A percentile compares a stretch with the other conserved stretches of the same genome.
phyloP scores from a whole-genome alignment of 2,329 filamentous ascomycete genomes.

The Microthyrium microscopicum region DNA sequence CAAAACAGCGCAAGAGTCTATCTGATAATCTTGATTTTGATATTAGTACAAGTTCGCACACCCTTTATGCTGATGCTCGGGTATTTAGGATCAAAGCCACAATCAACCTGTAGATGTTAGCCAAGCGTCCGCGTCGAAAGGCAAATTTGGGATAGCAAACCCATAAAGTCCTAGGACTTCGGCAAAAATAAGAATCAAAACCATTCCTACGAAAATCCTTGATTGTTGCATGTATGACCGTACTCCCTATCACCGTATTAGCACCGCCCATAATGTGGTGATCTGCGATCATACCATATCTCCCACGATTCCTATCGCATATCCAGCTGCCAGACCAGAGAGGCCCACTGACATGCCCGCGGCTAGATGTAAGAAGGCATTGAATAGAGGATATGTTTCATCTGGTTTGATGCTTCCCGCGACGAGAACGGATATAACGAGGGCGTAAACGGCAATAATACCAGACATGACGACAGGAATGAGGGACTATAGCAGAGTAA shows the following conservation, averaged over 20 bases:
- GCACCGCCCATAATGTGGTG: slow-evolving; percentile 1
- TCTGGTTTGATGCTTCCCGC: slow-evolving; percentile 67
- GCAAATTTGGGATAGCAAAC: slow-evolving; percentile 35
- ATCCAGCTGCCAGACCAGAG: slow-evolving; percentile 23
- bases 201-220: slow-evolving; percentile 95
- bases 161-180: slow-evolving; percentile 95
- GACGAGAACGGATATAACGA: slow-evolving; percentile 93
- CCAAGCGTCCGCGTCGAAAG: slow-evolving; percentile 3
- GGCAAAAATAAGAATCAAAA: slow-evolving; percentile 94
- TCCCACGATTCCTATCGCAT: slow-evolving; percentile 83
- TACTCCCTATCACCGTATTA: slow-evolving; percentile 44
- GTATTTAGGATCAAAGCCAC: slow-evolving; percentile 89
- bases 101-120: slow-evolving; percentile 49
- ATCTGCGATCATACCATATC: slow-evolving; percentile 49
- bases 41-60: too few relatives aligned
- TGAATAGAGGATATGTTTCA: slow-evolving; percentile 67
- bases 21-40: too few relatives aligned
- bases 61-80: slow-evolving; percentile 8
- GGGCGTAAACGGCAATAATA: slow-evolving; percentile 95
- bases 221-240: slow-evolving; percentile 93
- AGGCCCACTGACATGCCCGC: slow-evolving; percentile 64
- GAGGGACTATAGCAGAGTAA: slow-evolving; percentile 40
- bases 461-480: slow-evolving; percentile 95
- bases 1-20: not conserved
- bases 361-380: slow-evolving; percentile 84